phyloP scores from a whole-genome alignment of 331 rosid genomes.

The Rhamnella rubrinervis region DNA sequence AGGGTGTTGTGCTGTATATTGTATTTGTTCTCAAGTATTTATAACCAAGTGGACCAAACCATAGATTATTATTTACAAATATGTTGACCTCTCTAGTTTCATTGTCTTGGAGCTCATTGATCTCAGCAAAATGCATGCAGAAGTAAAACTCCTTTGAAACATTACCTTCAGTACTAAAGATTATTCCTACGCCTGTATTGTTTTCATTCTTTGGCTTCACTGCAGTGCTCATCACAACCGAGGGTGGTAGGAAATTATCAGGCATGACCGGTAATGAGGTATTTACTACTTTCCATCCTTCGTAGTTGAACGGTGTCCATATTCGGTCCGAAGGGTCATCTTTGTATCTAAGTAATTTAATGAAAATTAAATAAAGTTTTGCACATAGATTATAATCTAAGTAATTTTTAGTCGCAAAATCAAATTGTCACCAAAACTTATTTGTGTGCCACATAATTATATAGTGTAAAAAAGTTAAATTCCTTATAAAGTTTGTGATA shows the following conservation, averaged over 20 bases:
- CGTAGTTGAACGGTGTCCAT: constrained; percentile 8
- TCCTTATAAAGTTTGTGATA: no score
- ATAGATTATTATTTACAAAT: background rate
- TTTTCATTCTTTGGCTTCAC: background rate
- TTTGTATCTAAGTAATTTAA: constrained; percentile 6
- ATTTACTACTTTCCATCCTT: background rate
- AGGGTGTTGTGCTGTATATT: background rate
- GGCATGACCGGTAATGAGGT: background rate
- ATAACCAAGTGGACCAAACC: constrained; percentile 17
- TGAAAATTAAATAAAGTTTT: background rate
- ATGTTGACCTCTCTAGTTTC: constrained; percentile 23
- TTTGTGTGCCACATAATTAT: no score
- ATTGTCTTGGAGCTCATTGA: background rate
- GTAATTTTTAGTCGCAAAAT: background rate
- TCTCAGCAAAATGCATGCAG: constrained; percentile 38
- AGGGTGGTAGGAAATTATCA: constrained; percentile 1
- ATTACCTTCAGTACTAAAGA: background rate
- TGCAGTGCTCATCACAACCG: constrained; percentile 15
- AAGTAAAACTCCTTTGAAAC: background rate
- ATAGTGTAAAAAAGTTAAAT: no score
- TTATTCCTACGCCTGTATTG: background rate
- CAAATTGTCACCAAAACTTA: no score
- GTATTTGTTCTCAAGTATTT: background rate
- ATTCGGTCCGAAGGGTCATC: constrained; percentile 10
- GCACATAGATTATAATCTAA: background rate